These are phyloP conservation scores for Chalciporus sphaerocephalus DNA, from an alignment of 768 basidiomycete genomes.

Conservation along the genomic window DNA sequence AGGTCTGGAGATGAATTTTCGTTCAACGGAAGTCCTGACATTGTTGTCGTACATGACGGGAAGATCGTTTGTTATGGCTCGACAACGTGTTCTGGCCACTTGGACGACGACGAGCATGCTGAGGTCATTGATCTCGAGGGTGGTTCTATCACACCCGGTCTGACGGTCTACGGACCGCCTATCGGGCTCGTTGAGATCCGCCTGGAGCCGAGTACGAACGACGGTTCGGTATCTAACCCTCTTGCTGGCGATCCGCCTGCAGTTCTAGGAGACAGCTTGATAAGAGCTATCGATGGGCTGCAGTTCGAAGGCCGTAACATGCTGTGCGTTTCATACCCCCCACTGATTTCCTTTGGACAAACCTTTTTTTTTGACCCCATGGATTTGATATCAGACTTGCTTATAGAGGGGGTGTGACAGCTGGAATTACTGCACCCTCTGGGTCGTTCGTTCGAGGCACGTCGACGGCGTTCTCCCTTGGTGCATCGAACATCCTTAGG, in stretches of 20 bases:
- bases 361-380: not conserved
- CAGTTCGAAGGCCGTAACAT: conserved; percentile 14
- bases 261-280: conserved; percentile 6
- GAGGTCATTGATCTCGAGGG: conserved; percentile 61
- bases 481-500: conserved; percentile 29
- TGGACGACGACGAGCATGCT: conserved; percentile 19
- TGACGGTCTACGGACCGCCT: conserved; percentile 67
- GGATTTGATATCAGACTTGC: conserved; percentile 45
- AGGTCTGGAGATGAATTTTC: conserved; percentile 23
- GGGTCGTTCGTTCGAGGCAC: conserved; percentile 53
- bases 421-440: conserved; percentile 52
- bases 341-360: not conserved
- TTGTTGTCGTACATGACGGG: conserved; percentile 46
- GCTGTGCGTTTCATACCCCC: conserved; percentile 19
- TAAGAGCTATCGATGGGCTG: conserved; percentile 42
- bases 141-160: conserved; percentile 64
- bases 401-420: conserved; percentile 63
- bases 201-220: conserved; percentile 63
- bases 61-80: conserved; percentile 47
- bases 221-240: conserved; percentile 60
- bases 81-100: conserved; percentile 22
- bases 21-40: conserved; percentile 24
- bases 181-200: conserved; percentile 69
- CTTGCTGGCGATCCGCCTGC: conserved; percentile 40
- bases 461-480: conserved; percentile 58